Percentiles rank a stretch among this genome's conserved stretches.
These are phyloP conservation scores for Trapa bicornis DNA, from an alignment of 345 rosid genomes.

Conservation along the genomic window DNA sequence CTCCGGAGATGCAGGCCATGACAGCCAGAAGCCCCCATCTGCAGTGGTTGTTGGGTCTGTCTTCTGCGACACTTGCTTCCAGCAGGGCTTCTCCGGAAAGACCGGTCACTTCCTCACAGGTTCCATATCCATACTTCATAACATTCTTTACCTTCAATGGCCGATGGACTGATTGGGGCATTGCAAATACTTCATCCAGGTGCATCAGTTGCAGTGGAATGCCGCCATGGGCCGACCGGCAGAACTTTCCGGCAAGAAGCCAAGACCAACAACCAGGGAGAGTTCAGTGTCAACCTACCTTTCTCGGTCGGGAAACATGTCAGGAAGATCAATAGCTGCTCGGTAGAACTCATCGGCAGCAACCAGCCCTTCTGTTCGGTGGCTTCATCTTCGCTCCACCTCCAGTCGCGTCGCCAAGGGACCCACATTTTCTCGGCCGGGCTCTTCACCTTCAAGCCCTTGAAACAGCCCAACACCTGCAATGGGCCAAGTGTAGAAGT, in stretches of 20 bases:
- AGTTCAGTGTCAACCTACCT: conserved; percentile 55
- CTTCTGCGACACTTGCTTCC: conserved; percentile 83
- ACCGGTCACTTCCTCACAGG: conserved; percentile 71
- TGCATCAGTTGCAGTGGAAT: conserved; percentile 67
- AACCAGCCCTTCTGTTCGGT: conserved; percentile 62
- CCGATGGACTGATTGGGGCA: too few relatives aligned
- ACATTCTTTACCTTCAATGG: background rate
- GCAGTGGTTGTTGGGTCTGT: conserved; percentile 75
- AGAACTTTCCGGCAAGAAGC: conserved; percentile 40
- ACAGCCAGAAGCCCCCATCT: conserved; percentile 7
- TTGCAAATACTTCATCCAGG: conserved; percentile 29
- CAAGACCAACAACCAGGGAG: conserved; percentile 60
- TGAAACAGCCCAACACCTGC: conserved; percentile 46
- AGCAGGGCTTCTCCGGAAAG: conserved; percentile 28
- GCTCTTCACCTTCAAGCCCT: conserved; percentile 71
- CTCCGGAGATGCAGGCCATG: conserved; percentile 18
- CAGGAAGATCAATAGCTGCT: conserved; percentile 53
- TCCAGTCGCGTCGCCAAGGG: conserved; percentile 41
- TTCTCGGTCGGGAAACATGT: conserved; percentile 56
- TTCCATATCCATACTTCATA: conserved; percentile 1
- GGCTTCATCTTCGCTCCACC: conserved; percentile 52
- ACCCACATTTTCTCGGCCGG: conserved; percentile 79
- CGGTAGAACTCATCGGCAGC: conserved; percentile 53
- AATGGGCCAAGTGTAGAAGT: conserved; percentile 28
- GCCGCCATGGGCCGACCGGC: conserved; percentile 35